These are phyloP conservation scores for Colletotrichum sansevieriae DNA, from an alignment of 2,329 filamentous ascomycete species.

Conservation along the genomic window DNA sequence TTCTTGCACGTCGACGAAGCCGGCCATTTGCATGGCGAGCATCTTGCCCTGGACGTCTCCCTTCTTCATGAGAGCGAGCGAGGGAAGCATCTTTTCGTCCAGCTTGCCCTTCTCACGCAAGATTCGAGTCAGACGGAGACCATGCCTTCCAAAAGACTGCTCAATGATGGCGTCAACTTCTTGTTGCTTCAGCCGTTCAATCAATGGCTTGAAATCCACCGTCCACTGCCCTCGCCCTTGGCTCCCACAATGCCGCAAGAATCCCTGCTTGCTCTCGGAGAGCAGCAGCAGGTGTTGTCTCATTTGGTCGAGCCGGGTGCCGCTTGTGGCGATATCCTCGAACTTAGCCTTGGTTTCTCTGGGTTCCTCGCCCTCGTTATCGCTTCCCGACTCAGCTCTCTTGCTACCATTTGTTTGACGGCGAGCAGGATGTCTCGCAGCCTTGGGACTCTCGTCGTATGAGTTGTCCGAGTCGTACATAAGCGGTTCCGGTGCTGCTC, in stretches of 20 bases:
- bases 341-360: constrained; percentile 63
- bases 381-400: constrained; percentile 50
- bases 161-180: constrained; percentile 88
- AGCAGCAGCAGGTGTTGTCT: constrained; percentile 81
- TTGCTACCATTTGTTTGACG: constrained; percentile 50
- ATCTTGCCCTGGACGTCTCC: constrained; percentile 88
- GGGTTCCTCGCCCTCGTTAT: constrained; percentile 44
- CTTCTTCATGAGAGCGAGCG: constrained; percentile 85
- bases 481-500: constrained; percentile 46
- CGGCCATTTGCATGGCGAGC: constrained; percentile 86
- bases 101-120: constrained; percentile 89
- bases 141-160: constrained; percentile 80
- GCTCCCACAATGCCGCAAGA: constrained; percentile 76
- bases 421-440: constrained; percentile 42
- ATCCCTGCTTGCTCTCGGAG: constrained; percentile 75
- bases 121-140: constrained; percentile 86
- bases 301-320: constrained; percentile 69
- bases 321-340: constrained; percentile 59
- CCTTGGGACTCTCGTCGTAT: constrained; percentile 47
- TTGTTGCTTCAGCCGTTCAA: constrained; percentile 77
- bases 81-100: constrained; percentile 91
- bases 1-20: constrained; percentile 92
- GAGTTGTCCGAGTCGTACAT: constrained; percentile 52
- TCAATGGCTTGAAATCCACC: constrained; percentile 82
- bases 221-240: constrained; percentile 81